These are phyloP conservation scores for Cymbidium sinense DNA, from an alignment of 106 monocot species.

Conservation along the genomic window DNA sequence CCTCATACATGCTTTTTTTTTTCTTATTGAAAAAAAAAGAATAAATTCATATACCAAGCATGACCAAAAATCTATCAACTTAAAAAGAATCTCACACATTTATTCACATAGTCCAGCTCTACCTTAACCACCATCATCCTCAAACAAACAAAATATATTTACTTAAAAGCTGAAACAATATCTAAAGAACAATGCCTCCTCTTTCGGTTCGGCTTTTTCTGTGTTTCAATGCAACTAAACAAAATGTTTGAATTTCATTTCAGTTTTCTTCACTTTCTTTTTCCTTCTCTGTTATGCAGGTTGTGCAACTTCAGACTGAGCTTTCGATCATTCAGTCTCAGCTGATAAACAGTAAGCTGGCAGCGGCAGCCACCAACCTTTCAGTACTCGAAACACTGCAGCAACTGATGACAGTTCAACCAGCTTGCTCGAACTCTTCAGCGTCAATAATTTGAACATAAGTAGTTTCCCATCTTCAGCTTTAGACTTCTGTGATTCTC, in stretches of 20 bases:
- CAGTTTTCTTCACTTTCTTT: neutral
- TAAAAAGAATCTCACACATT: neutral
- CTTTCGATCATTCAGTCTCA: constrained; percentile 51
- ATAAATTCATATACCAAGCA: neutral
- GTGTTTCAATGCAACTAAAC: too few relatives aligned
- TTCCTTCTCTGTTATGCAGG: constrained; percentile 21
- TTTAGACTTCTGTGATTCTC: constrained; percentile 22
- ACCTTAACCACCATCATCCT: too few relatives aligned
- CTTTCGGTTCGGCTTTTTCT: too few relatives aligned
- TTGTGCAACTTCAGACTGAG: constrained; percentile 60
- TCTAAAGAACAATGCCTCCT: too few relatives aligned
- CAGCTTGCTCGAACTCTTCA: constrained; percentile 36
- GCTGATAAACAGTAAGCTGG: constrained; percentile 48
- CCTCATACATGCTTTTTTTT: neutral
- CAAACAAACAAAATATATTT: too few relatives aligned
- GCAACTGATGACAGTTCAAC: constrained; percentile 12
- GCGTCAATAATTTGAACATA: constrained; percentile 19
- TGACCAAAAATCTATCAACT: neutral
- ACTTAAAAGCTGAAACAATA: too few relatives aligned
- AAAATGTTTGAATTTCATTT: neutral
- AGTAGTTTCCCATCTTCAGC: constrained; percentile 11
- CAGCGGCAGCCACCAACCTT: constrained; percentile 26
- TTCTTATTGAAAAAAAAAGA: neutral
- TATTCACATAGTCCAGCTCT: neutral
- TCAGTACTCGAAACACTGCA: constrained; percentile 16